Percentiles rank a stretch among this genome's conserved stretches.
Conservation (phyloP, 768 basidiomycete genomes). For the Brasilioporus rufonigricans region DNA sequence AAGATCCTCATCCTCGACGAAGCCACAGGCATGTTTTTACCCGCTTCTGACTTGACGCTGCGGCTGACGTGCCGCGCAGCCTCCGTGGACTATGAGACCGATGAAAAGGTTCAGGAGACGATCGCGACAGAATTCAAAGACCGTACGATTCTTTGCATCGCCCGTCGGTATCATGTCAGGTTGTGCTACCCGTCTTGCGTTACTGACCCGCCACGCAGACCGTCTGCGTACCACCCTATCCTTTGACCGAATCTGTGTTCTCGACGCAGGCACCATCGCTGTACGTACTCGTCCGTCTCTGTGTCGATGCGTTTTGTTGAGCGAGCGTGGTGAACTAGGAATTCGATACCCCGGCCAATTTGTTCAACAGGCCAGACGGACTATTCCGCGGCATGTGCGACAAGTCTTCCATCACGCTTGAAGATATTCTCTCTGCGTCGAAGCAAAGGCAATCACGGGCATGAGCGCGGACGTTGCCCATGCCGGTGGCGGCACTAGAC, state of each 20-base stretch:
- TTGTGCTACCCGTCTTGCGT: too few species aligned
- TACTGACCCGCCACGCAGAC: conserved; percentile 42
- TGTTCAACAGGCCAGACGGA: conserved; percentile 58
- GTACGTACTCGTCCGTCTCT: conserved; percentile 36
- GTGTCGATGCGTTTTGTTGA: not conserved
- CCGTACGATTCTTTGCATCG: conserved; percentile 84
- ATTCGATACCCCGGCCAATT: conserved; percentile 72
- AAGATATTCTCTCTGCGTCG: conserved; percentile 55
- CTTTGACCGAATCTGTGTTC: conserved; percentile 87
- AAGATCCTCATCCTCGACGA: conserved; percentile 88
- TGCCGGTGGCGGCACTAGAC: too few species aligned
- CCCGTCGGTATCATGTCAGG: conserved; percentile 60
- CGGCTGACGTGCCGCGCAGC: conserved; percentile 42
- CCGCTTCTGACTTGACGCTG: not conserved
- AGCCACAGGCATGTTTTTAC: conserved; percentile 58
- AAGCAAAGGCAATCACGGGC: conserved; percentile 4
- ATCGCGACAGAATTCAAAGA: conserved; percentile 82
- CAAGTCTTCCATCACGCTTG: conserved; percentile 67
- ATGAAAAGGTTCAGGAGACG: conserved; percentile 87
- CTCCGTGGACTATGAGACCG: conserved; percentile 86
- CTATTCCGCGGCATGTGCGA: conserved; percentile 89
- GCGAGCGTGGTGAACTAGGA: conserved; percentile 41
- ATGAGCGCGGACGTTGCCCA: too few species aligned
- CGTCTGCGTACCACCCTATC: conserved; percentile 83
- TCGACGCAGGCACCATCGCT: conserved; percentile 76